A percentile compares a stretch with the other conserved stretches of the same genome.
phyloP scores from a whole-genome alignment of 2,329 filamentous ascomycete species.

The Diaporthe citrichinensis region DNA sequence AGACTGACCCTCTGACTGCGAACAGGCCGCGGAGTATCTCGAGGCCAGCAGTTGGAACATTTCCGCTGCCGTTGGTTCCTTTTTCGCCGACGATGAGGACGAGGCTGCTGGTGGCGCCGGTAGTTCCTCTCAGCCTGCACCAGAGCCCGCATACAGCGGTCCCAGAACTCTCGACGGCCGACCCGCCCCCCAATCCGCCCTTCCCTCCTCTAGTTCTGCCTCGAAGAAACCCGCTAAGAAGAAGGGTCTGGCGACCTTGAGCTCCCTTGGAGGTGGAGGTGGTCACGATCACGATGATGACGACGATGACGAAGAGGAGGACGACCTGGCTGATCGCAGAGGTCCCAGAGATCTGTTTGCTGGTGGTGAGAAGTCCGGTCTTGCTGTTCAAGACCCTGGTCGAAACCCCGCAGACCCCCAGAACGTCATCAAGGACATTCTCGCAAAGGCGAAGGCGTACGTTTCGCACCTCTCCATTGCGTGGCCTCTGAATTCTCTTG shows the following conservation, averaged over 20 bases:
- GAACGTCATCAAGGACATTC: conserved; percentile 73
- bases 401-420: conserved; percentile 63
- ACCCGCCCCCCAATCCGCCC: conserved; percentile 63
- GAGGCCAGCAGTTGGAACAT: conserved; percentile 77
- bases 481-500: not conserved
- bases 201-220: conserved; percentile 52
- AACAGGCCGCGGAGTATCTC: conserved; percentile 77
- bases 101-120: conserved; percentile 60
- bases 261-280: conserved; percentile 66
- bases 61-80: conserved; percentile 72
- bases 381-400: conserved; percentile 76
- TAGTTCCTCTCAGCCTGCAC: conserved; percentile 50
- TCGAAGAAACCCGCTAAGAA: conserved; percentile 64
- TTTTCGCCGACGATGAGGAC: conserved; percentile 71
- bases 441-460: conserved; percentile 75
- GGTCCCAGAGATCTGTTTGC: conserved; percentile 80
- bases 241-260: conserved; percentile 73
- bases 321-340: conserved; percentile 70
- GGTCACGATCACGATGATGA: conserved; percentile 70
- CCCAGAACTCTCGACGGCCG: conserved; percentile 75
- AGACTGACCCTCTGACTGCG: not conserved
- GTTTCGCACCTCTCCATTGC: conserved; percentile 44
- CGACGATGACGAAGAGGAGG: conserved; percentile 71
- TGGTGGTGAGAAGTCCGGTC: conserved; percentile 85
- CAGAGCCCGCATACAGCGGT: conserved; percentile 67